Conservation (phyloP, 2,329 filamentous ascomycete species). For the Coniella vitis region DNA sequence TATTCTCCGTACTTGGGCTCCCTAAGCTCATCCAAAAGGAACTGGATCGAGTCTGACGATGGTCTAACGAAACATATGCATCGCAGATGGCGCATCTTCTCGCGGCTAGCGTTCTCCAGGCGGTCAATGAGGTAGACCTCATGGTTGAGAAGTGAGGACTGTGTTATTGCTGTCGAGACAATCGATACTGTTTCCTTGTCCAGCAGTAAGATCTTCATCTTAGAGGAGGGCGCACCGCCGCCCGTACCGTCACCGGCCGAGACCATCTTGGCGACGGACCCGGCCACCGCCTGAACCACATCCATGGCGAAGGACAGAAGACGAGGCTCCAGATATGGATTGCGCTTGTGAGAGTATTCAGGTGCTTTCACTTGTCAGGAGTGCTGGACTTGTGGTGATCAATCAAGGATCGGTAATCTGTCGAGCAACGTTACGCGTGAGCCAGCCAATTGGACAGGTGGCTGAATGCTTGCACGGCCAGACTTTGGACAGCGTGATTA, state of each 20-base stretch:
- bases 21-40: slow-evolving; percentile 88
- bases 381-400: not conserved
- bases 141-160: slow-evolving; percentile 89
- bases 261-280: slow-evolving; percentile 96
- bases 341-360: not conserved
- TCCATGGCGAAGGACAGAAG: slow-evolving; percentile 59
- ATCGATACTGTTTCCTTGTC: slow-evolving; percentile 93
- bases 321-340: not conserved
- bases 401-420: not conserved
- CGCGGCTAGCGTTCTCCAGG: slow-evolving; percentile 78
- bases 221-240: slow-evolving; percentile 61
- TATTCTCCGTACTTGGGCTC: slow-evolving; percentile 98
- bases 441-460: slow-evolving; percentile 7
- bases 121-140: slow-evolving; percentile 98
- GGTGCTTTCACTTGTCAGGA: not conserved
- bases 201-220: slow-evolving; percentile 97
- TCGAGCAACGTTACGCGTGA: not conserved
- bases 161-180: slow-evolving; percentile 89
- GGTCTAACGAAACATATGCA: slow-evolving; percentile 92
- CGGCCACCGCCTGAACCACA: slow-evolving; percentile 82
- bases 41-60: slow-evolving; percentile 85
- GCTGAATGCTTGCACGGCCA: not conserved
- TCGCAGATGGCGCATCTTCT: slow-evolving; percentile 96
- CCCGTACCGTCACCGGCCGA: slow-evolving; percentile 67
- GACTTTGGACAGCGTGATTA: too few species aligned